These are phyloP conservation scores for Rhodamnia rubescens DNA, from an alignment of 345 rosid genomes.

Conservation along the genomic window DNA sequence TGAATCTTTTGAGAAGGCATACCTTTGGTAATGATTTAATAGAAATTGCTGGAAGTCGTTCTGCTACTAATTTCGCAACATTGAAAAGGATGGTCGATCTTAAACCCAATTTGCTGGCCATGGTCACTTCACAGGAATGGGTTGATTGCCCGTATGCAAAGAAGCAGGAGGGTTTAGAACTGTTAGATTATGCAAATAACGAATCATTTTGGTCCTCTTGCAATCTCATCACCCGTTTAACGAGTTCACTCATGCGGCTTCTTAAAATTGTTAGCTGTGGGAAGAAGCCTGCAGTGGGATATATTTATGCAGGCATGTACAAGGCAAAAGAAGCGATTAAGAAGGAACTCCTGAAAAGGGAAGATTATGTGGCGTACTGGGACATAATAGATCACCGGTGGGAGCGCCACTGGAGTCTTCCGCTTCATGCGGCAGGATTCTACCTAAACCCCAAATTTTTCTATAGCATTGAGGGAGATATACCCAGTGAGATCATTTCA, in stretches of 20 bases:
- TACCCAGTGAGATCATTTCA: slow-evolving; percentile 48
- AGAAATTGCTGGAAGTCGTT: slow-evolving; percentile 41
- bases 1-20: slow-evolving; percentile 68
- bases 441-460: slow-evolving; percentile 89
- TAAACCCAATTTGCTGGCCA: slow-evolving; percentile 54
- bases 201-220: slow-evolving; percentile 77
- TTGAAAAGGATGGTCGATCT: slow-evolving; percentile 47
- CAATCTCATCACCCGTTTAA: slow-evolving; percentile 34
- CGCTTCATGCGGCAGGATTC: slow-evolving; percentile 85
- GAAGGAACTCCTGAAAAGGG: slow-evolving; percentile 53
- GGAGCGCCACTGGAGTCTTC: slow-evolving; percentile 58
- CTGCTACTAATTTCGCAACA: slow-evolving; percentile 62
- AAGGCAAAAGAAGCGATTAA: slow-evolving; percentile 76
- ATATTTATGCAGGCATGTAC: slow-evolving; percentile 68
- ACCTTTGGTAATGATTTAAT: slow-evolving; percentile 68
- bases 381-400: slow-evolving; percentile 73
- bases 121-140: slow-evolving; percentile 92
- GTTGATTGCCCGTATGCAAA: slow-evolving; percentile 53
- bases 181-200: slow-evolving; percentile 52
- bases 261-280: slow-evolving; percentile 39
- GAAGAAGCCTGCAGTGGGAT: slow-evolving; percentile 83
- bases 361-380: slow-evolving; percentile 68
- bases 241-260: slow-evolving; percentile 58
- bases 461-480: slow-evolving; percentile 55
- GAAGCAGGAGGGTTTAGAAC: slow-evolving; percentile 58